Evolutionary conservation across 495 filamentous ascomycete species (phyloP), one percentile per base, ranked within the genome.

Genomic region (Emericellopsis terricola): DNA sequence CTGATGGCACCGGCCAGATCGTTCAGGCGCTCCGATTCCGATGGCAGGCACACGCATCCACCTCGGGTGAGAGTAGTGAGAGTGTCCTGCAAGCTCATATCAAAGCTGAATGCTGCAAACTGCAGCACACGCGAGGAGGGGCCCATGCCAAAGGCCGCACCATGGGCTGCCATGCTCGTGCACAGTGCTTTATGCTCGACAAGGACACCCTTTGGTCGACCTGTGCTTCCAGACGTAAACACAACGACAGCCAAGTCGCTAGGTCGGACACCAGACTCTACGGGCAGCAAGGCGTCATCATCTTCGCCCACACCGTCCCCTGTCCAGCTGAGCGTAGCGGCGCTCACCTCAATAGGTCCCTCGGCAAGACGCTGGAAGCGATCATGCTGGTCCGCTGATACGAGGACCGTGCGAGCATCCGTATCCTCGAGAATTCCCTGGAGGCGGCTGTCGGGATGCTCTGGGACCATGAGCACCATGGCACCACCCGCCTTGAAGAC

Each of bases 191-290:
- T 38, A 24, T 68, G 62, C 11, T 58, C 44, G 4, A 60, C 53
- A 18, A 65, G 34, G 13, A 62, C 49, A 16, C 62, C 37, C 38
- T 51, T 45, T 0, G 71, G 62, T 3, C 53, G 56, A 1, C 69
- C 69, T 1, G 69, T 73, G 7, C 53, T 64, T 1, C 69, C 69
- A 41, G 60, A 57, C 2, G 68, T 72, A 38, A 64, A 71, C 4
- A 68, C 52, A 13, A 71, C 50, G 41, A n/a, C n/a, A n/a, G n/a
- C 23, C 23, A 26, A 6, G 23, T 11, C 6, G 23, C 23, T 6
- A 6, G 6, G 23, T 26, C 23, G 11, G 23, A 11, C 6, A 11
- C 11, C 23, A 11, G 6, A 26, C 6, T 26, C 6, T 11, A 26
- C 6, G 23, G 23, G 6, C 11, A 11, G 11, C 23, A 6, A 26